These are phyloP conservation scores for Starmera amethionina DNA, from an alignment of 805 yeast genomes.

Conservation along the genomic window DNA sequence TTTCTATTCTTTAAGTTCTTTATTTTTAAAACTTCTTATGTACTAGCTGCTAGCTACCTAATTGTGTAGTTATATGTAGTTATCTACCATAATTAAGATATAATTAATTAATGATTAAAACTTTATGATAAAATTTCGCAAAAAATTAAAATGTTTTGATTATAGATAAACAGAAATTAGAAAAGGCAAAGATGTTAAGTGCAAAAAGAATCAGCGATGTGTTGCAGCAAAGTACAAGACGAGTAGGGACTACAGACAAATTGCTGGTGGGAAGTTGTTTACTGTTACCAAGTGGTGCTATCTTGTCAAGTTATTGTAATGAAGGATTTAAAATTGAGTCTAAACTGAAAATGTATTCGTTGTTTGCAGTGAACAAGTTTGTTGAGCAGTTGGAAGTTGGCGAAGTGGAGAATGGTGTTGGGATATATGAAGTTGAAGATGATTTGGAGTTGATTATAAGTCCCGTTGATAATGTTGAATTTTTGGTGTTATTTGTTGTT, in stretches of 20 bases:
- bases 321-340: not conserved
- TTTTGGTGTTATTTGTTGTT: slow-evolving; percentile 11
- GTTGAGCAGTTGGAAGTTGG: slow-evolving; percentile 2
- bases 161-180: not conserved
- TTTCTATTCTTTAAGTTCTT: not conserved
- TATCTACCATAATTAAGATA: too few species aligned
- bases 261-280: slow-evolving; percentile 8
- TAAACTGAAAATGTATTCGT: slow-evolving; percentile 12
- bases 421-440: not conserved
- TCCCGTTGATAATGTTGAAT: slow-evolving; percentile 6
- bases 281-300: slow-evolving; percentile 8
- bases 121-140: too few species aligned
- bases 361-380: slow-evolving; percentile 4
- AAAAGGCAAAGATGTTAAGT: slow-evolving; percentile 6
- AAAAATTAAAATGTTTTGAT: too few species aligned
- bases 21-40: not conserved
- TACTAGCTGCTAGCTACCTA: too few species aligned
- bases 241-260: slow-evolving; percentile 9
- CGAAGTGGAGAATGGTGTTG: not conserved
- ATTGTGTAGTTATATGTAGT: too few species aligned
- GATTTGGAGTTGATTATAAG: slow-evolving; percentile 1
- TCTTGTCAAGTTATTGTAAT: slow-evolving; percentile 6
- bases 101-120: too few species aligned
- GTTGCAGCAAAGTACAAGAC: slow-evolving; percentile 7
- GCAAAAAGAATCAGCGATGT: slow-evolving; percentile 11